phyloP scores from a whole-genome alignment of 1,284 basidiomycete species.

The Trichosporon coremiiforme region DNA sequence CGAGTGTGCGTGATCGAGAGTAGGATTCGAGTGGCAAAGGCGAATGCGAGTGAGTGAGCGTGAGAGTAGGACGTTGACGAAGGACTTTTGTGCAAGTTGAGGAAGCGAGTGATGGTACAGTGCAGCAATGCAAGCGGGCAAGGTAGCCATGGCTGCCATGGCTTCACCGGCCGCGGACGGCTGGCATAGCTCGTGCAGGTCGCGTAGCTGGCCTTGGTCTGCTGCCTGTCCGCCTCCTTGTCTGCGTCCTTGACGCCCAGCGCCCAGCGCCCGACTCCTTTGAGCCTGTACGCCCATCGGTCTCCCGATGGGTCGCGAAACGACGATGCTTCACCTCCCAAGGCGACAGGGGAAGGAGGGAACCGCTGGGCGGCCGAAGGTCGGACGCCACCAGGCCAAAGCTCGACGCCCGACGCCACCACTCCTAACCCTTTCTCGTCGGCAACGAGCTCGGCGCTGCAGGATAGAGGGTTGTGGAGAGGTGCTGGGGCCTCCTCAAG shows the following conservation, averaged over 20 bases:
- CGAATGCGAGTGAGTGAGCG: not conserved
- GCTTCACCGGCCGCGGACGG: not conserved
- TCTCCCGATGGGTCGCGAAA: not conserved
- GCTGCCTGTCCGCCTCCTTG: not conserved
- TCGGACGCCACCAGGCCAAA: constrained; percentile 12
- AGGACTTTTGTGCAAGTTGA: not conserved
- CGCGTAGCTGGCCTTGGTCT: not conserved
- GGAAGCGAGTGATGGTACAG: constrained; percentile 13
- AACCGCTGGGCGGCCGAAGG: not conserved
- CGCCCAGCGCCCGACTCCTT: too few species aligned
- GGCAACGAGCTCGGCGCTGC: not conserved
- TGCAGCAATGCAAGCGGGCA: not conserved
- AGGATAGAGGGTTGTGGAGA: not conserved
- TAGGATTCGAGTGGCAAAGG: not conserved
- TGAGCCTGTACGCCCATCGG: not conserved
- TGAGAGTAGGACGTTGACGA: not conserved
- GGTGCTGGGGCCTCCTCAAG: not conserved
- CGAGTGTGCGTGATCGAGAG: not conserved
- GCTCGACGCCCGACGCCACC: constrained; percentile 8
- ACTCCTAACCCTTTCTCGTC: not conserved
- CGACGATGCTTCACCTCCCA: not conserved
- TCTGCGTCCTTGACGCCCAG: not conserved
- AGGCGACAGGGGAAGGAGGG: not conserved
- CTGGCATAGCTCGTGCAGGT: not conserved
- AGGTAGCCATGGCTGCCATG: not conserved